Percentiles rank a stretch among this genome's conserved stretches.
These are phyloP conservation scores for Serendipita sp. DNA, from an alignment of 768 basidiomycete genomes.

Conservation along the genomic window DNA sequence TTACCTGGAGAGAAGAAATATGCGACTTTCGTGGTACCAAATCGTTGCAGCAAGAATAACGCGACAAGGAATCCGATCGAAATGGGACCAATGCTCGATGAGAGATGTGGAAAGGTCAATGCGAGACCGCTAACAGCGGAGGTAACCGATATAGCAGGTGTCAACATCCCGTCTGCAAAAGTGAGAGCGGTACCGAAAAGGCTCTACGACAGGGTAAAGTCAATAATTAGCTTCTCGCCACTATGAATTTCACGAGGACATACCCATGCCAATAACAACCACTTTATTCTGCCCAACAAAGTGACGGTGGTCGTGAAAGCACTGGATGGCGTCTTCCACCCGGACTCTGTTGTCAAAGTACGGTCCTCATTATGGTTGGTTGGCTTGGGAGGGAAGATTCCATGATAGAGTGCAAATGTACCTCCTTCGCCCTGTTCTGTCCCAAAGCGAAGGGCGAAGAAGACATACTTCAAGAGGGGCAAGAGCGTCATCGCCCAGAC, in stretches of 20 bases:
- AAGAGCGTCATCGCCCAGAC: constrained; percentile 46
- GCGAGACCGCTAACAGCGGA: constrained; percentile 30
- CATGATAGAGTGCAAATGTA: constrained; percentile 45
- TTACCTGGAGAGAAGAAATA: constrained; percentile 18
- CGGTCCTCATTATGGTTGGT: constrained; percentile 33
- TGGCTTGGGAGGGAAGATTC: constrained; percentile 12
- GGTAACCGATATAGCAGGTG: no score
- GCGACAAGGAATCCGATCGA: constrained; percentile 15
- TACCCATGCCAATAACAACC: constrained; percentile 43
- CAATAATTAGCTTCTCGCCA: background rate
- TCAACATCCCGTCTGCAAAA: no score
- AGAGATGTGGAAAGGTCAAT: constrained; percentile 36
- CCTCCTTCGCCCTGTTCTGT: constrained; percentile 52
- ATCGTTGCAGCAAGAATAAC: constrained; percentile 41
- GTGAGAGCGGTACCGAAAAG: constrained; percentile 25
- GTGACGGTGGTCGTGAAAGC: constrained; percentile 12
- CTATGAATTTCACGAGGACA: constrained; percentile 10
- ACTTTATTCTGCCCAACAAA: constrained; percentile 16
- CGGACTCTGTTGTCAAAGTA: constrained; percentile 33
- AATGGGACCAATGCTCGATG: constrained; percentile 29
- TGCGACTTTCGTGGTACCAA: constrained; percentile 39
- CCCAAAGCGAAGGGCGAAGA: constrained; percentile 32
- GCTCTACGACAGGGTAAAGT: constrained; percentile 21
- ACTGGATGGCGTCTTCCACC: constrained; percentile 15
- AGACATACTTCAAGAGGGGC: constrained; percentile 45